Percentiles rank a stretch among this genome's conserved stretches.
Evolutionary conservation across 2,329 filamentous ascomycete genomes (phyloP).

Genomic region (Paecilomyces variotii): DNA sequence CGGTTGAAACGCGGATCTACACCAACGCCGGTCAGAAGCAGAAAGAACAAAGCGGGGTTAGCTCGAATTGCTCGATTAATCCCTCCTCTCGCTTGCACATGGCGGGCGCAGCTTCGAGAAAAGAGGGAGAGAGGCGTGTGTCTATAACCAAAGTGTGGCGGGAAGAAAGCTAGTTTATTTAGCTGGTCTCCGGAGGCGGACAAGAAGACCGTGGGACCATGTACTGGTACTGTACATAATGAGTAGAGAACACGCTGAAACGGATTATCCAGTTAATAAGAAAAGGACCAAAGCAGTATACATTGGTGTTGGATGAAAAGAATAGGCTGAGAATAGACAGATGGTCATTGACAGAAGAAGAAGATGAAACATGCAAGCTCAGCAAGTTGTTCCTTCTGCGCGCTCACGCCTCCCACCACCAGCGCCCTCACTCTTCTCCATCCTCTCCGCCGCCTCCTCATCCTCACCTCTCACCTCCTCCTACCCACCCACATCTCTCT

Average conservation of each 20-base stretch:
- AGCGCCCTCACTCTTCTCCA: slow-evolving; percentile 9
- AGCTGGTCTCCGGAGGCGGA: background rate
- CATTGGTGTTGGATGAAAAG: too few species aligned
- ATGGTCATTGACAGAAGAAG: background rate
- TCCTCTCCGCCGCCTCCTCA: slow-evolving; percentile 7
- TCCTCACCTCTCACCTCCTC: slow-evolving; percentile 12
- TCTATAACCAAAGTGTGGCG: background rate
- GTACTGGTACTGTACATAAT: background rate
- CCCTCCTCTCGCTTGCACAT: background rate
- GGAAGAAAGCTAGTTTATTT: background rate
- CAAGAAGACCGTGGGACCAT: background rate
- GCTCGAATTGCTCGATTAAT: background rate
- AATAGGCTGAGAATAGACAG: background rate
- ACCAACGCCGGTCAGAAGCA: background rate
- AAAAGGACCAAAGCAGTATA: too few species aligned
- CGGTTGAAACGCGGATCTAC: background rate
- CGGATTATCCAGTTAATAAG: too few species aligned
- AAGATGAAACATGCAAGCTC: background rate
- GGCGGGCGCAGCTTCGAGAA: background rate
- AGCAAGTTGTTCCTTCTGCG: background rate
- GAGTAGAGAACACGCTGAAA: background rate
- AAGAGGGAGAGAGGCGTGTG: background rate
- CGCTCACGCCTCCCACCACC: slow-evolving; percentile 4
- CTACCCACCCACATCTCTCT: slow-evolving; percentile 11
- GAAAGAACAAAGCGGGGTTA: background rate